These are phyloP conservation scores for Scopulariopsis brevicaulis DNA, from an alignment of 2,329 filamentous ascomycete species.

Conservation along the genomic window DNA sequence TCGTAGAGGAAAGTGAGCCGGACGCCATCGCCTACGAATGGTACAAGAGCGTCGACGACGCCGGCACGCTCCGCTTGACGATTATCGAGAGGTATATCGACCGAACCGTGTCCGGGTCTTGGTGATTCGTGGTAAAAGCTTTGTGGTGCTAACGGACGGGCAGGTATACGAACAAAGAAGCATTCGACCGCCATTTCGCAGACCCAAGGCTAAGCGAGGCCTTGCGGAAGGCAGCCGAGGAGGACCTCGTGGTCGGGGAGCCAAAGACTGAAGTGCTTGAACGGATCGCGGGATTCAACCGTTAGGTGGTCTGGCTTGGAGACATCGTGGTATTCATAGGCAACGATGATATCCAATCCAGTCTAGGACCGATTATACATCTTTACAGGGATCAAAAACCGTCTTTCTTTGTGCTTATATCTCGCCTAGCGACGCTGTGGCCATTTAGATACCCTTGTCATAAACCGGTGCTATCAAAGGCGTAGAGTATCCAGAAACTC, in stretches of 20 bases:
- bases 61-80: neutral
- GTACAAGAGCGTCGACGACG: neutral
- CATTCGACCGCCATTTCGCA: neutral
- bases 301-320: too few relatives aligned
- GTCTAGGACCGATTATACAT: too few relatives aligned
- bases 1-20: neutral
- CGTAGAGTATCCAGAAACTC: too few relatives aligned
- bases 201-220: neutral
- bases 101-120: neutral
- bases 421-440: too few relatives aligned
- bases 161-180: neutral
- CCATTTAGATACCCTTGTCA: too few relatives aligned
- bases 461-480: too few relatives aligned
- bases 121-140: neutral
- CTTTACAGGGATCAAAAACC: too few relatives aligned
- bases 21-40: neutral
- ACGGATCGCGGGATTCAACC: neutral
- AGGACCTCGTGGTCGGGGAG: neutral
- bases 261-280: neutral
- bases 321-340: too few relatives aligned
- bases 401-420: too few relatives aligned
- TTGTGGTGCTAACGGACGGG: neutral
- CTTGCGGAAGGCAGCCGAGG: neutral
- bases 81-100: neutral
- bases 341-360: too few relatives aligned